Evolutionary conservation across 139 green algal species (phyloP), one percentile per base, ranked within the genome.

Genomic region (Chlamydomonas sp.): DNA sequence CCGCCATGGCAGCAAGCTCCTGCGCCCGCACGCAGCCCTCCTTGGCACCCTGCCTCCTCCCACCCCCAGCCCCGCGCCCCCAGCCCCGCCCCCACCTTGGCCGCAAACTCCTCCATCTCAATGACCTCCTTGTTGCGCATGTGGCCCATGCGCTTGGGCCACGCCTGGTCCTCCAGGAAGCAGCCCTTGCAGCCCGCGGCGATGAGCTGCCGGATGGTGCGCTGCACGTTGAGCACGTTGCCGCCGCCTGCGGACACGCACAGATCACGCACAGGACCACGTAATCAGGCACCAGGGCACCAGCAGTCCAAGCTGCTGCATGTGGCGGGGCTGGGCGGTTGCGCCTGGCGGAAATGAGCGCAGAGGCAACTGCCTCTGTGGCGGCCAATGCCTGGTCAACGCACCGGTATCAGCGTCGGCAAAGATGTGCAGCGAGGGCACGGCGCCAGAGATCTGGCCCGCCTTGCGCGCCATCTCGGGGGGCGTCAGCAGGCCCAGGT

Each of bases 141-240:
- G 78, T 96, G 92, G 7, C 95, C 94, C 64, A 88, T 85, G 17
- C 90, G 88, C 91, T 95, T 97, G 49, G 95, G 94, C 95, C 94
- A 97, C 64, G 89, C 75, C 85, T 97, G 95, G 89, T 97, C 96
- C 89, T 98, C 96, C 2, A 98, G 75, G 64, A 97, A 94, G 90
- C 92, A 95, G 16, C 96, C 96, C 77, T 94, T 96, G 72, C 90
- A 91, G 49, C 95, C 96, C 16, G 86, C 63, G 58, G 62, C 91
- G 63, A 97, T 98, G 58, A 98, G 94, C 85, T 96, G 93, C 74
- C 89, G 89, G n/a, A 98, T 89, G 18, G 96, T 98, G 18, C 96
- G 92, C 89, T 97, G 93, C 78, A 98, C 96, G 84, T 98, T 98
- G 18, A 98, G 90, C 71, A 96, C 90, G 79, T 93, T 95, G 85